Conservation (phyloP, 495 filamentous ascomycete species). For the Aspergillus heteromorphus region DNA sequence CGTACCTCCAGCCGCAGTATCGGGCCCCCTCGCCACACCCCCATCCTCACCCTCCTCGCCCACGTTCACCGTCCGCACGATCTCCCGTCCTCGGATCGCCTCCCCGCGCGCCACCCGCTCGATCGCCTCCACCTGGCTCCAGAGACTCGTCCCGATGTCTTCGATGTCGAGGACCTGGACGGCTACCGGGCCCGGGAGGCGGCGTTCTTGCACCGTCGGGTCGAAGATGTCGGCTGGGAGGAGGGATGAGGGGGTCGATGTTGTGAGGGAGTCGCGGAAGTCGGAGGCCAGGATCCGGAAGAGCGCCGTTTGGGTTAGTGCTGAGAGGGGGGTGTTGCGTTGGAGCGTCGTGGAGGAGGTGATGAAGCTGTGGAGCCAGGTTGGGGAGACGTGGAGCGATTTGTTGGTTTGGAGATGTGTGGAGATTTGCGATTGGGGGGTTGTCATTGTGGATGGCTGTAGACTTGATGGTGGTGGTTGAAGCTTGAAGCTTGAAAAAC, state of each 20-base stretch:
- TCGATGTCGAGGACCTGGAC: slow-evolving; percentile 83
- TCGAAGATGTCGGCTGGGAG: slow-evolving; percentile 56
- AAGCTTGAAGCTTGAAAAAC: neutral
- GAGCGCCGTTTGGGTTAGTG: slow-evolving; percentile 71
- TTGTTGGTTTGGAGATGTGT: slow-evolving; percentile 39
- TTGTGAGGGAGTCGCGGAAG: slow-evolving; percentile 56
- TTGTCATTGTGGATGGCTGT: slow-evolving; percentile 26
- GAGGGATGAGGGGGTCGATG: slow-evolving; percentile 34
- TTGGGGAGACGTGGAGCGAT: slow-evolving; percentile 35
- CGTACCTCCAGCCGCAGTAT: slow-evolving; percentile 12
- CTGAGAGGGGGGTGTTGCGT: slow-evolving; percentile 59
- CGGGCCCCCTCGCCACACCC: slow-evolving; percentile 5
- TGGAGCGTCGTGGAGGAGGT: slow-evolving; percentile 26
- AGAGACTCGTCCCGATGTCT: slow-evolving; percentile 69
- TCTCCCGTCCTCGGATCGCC: slow-evolving; percentile 70
- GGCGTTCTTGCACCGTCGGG: slow-evolving; percentile 46
- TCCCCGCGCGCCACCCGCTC: slow-evolving; percentile 83
- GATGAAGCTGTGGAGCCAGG: slow-evolving; percentile 43
- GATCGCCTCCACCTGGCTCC: slow-evolving; percentile 81
- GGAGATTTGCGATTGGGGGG: slow-evolving; percentile 32
- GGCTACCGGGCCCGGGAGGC: slow-evolving; percentile 53
- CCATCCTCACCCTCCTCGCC: slow-evolving; percentile 39
- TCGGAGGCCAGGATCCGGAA: slow-evolving; percentile 77
- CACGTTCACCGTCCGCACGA: slow-evolving; percentile 63
- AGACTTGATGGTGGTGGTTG: no score